A percentile compares a stretch with the other conserved stretches of the same genome.
Conservation (phyloP, 768 basidiomycete genomes). For the Lentinus brumalis region DNA sequence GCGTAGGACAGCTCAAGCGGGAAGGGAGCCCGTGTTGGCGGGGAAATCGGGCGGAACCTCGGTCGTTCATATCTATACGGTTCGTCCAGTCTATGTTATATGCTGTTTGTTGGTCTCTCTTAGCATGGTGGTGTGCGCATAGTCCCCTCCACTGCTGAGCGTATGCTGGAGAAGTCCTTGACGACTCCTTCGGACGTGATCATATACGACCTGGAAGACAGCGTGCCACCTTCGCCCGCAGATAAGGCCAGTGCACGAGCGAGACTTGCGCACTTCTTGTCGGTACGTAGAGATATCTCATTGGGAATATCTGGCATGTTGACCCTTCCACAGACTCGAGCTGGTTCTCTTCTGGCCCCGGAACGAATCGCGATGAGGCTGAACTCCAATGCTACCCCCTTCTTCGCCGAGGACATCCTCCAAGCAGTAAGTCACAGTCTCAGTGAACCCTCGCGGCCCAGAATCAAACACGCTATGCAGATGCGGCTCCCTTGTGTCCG, state of each 20-base stretch:
- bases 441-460: neutral
- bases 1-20: neutral
- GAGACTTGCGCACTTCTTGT: slow-evolving; percentile 56
- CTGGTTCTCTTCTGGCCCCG: slow-evolving; percentile 40
- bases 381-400: slow-evolving; percentile 65
- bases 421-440: slow-evolving; percentile 48
- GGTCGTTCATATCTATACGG: slow-evolving; percentile 67
- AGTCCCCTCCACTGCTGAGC: slow-evolving; percentile 81
- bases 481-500: slow-evolving; percentile 49
- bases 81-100: slow-evolving; percentile 9
- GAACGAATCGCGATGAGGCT: slow-evolving; percentile 69
- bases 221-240: slow-evolving; percentile 60
- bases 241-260: slow-evolving; percentile 63
- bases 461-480: slow-evolving; percentile 33
- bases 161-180: slow-evolving; percentile 82
- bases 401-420: slow-evolving; percentile 64
- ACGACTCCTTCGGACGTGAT: slow-evolving; percentile 65
- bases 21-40: neutral
- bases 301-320: neutral
- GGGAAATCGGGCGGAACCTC: neutral
- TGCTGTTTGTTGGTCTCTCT: too few relatives aligned
- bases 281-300: slow-evolving; percentile 37
- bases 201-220: slow-evolving; percentile 90
- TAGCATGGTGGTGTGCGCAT: neutral
- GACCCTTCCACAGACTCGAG: neutral